phyloP scores from a whole-genome alignment of 345 rosid genomes.

The Ricinus communis region DNA sequence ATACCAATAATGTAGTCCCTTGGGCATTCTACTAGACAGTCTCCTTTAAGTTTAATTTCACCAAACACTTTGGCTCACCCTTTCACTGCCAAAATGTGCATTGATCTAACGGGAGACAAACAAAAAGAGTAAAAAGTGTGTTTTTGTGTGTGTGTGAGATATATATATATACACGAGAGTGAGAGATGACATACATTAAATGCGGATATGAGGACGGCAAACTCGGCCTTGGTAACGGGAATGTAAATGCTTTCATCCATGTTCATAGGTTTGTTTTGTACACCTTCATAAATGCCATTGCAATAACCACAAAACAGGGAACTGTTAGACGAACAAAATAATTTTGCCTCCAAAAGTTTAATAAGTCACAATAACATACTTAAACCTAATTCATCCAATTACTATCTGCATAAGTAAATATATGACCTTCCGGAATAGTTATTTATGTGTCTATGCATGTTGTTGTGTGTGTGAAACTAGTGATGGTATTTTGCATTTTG shows the following conservation, averaged over 20 bases:
- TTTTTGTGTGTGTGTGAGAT: background rate
- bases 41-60: too few relatives aligned
- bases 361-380: background rate
- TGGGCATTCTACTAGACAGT: too few relatives aligned
- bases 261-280: constrained; percentile 78
- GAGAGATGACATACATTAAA: constrained; percentile 54
- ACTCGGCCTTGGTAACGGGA: constrained; percentile 81
- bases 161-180: constrained; percentile 21
- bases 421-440: background rate
- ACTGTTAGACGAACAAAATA: constrained; percentile 12
- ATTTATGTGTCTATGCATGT: background rate
- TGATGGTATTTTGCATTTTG: background rate
- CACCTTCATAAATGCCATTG: constrained; percentile 47
- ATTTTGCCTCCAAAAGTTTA: background rate
- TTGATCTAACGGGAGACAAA: too few relatives aligned
- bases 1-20: too few relatives aligned
- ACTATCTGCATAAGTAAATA: background rate
- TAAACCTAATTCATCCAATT: background rate
- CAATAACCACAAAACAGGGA: constrained; percentile 5
- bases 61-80: too few relatives aligned
- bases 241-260: constrained; percentile 79
- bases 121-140: too few relatives aligned
- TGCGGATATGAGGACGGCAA: constrained; percentile 65
- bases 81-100: too few relatives aligned
- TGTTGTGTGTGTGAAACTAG: background rate